phyloP scores from a whole-genome alignment of 2,329 filamentous ascomycete species.

The Monosporascus sp. region DNA sequence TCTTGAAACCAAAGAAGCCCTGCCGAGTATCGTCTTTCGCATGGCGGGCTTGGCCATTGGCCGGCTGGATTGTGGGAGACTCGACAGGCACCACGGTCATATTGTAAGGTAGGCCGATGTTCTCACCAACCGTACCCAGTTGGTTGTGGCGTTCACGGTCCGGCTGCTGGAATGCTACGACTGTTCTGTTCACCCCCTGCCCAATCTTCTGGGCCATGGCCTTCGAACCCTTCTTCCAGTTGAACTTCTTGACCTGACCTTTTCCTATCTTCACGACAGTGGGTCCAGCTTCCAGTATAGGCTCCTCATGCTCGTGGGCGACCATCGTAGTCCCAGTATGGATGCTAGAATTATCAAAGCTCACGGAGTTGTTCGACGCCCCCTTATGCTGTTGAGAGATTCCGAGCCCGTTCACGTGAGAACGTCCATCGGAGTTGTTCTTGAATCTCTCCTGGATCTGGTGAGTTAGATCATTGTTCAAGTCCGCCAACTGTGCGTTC shows the following conservation, averaged over 20 bases:
- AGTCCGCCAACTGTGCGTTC: constrained; percentile 87
- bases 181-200: constrained; percentile 90
- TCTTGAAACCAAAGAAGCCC: constrained; percentile 61
- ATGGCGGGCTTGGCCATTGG: constrained; percentile 27
- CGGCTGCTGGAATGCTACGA: constrained; percentile 62
- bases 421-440: constrained; percentile 54
- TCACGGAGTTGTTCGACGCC: constrained; percentile 43
- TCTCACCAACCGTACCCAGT: constrained; percentile 53
- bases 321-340: constrained; percentile 55
- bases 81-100: constrained; percentile 56
- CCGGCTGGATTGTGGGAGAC: constrained; percentile 30
- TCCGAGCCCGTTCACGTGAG: constrained; percentile 47
- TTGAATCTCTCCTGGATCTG: constrained; percentile 93
- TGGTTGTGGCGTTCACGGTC: constrained; percentile 47
- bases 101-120: constrained; percentile 65
- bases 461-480: constrained; percentile 93
- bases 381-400: constrained; percentile 52
- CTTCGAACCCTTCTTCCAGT: constrained; percentile 96
- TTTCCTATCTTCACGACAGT: constrained; percentile 94
- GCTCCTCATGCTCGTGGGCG: constrained; percentile 61
- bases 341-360: constrained; percentile 47
- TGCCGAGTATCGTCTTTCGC: constrained; percentile 38
- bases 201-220: constrained; percentile 90
- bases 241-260: constrained; percentile 91
- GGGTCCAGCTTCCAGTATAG: constrained; percentile 65